phyloP scores from a whole-genome alignment of 2,329 filamentous ascomycete genomes.

The Colletotrichum euphorbiae region DNA sequence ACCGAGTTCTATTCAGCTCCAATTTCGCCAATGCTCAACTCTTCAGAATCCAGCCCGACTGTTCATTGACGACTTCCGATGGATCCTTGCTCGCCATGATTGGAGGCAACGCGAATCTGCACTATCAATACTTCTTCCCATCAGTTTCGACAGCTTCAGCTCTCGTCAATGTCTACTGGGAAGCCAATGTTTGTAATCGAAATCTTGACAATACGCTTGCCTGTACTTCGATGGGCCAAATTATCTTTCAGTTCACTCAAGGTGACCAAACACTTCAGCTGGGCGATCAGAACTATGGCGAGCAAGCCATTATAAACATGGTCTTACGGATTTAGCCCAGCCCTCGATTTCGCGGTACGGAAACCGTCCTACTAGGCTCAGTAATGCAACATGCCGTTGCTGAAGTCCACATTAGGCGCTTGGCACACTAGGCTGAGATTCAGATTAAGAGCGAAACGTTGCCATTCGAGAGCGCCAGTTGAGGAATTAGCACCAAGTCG shows the following conservation, averaged over 20 bases:
- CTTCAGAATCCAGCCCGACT: not conserved
- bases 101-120: not conserved
- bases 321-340: no score
- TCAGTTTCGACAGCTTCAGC: not conserved
- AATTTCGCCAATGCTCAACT: not conserved
- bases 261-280: not conserved
- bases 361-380: no score
- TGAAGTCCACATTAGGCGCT: no score
- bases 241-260: not conserved
- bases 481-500: no score
- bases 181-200: not conserved
- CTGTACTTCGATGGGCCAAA: not conserved
- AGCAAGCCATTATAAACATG: not conserved
- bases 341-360: no score
- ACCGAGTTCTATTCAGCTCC: not conserved
- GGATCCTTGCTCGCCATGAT: not conserved
- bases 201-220: not conserved
- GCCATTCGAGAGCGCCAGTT: no score
- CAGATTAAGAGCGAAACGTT: no score
- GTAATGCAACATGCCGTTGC: no score
- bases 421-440: no score
- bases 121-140: not conserved
- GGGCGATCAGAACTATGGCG: not conserved
- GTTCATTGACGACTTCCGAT: not conserved
- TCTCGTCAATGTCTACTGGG: not conserved